A percentile compares a stretch with the other conserved stretches of the same genome.
phyloP scores from a whole-genome alignment of 441 rosid genomes.

The Breynia disticha region DNA sequence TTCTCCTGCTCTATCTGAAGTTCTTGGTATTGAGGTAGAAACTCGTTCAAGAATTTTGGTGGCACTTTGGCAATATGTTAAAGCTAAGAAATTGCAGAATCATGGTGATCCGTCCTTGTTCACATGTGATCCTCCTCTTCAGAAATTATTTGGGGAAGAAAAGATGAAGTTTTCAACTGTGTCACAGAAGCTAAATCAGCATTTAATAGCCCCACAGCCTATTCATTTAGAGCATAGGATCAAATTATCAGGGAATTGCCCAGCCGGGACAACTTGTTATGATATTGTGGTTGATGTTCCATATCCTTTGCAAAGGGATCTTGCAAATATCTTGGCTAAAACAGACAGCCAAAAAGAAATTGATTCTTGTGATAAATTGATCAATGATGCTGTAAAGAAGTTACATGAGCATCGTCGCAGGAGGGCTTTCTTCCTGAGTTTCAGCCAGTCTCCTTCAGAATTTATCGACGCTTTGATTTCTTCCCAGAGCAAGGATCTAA shows the following conservation, averaged over 20 bases:
- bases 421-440: constrained; percentile 69
- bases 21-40: constrained; percentile 64
- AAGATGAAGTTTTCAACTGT: constrained; percentile 50
- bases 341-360: constrained; percentile 49
- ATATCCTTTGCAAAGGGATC: constrained; percentile 42
- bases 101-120: constrained; percentile 51
- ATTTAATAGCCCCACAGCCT: constrained; percentile 49
- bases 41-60: constrained; percentile 48
- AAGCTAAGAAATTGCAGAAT: constrained; percentile 53
- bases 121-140: constrained; percentile 56
- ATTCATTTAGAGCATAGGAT: constrained; percentile 66
- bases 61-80: constrained; percentile 76
- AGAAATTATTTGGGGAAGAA: constrained; percentile 63
- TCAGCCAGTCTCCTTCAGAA: constrained; percentile 71
- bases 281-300: constrained; percentile 69
- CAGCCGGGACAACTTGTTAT: constrained; percentile 59
- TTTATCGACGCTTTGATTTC: constrained; percentile 54
- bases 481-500: constrained; percentile 68
- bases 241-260: constrained; percentile 63
- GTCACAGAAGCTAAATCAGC: constrained; percentile 48
- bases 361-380: constrained; percentile 49
- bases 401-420: constrained; percentile 53
- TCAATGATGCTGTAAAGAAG: constrained; percentile 46
- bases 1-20: constrained; percentile 47
- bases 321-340: constrained; percentile 29